Evolutionary conservation across 2,329 filamentous ascomycete genomes (phyloP), one percentile per base, ranked within the genome.

Genomic region (Penicillium sp.): DNA sequence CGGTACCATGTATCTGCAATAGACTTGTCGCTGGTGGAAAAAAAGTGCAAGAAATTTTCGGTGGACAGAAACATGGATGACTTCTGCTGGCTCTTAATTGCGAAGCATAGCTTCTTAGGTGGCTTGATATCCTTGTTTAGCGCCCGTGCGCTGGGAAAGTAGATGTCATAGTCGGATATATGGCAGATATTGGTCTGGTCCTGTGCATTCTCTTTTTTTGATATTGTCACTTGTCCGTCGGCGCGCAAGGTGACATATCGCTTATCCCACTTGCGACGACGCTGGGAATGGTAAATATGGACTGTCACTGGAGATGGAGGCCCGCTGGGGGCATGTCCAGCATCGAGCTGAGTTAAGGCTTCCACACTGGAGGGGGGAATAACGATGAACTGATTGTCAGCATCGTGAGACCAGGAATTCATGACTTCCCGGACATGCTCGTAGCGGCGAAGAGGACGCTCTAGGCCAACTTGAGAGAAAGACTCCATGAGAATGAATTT

Each of bases 41-140:
- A 96, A 74, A 93, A 96, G 69, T 97, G 93, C 3, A 96, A 89
- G 69, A 91, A 97, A 64, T 93, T 93, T 50, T 89, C 86, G 3
- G 87, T 89, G 52, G 88, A 87, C 52, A 91, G 77, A 67, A 97
- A 97, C 67, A 96, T 86, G 56, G 84, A 86, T 0, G 88, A 88
- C 73, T 93, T 96, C 69, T 96, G 88, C 76, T 96, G 92, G 65
- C 90, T 95, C 75, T 96, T 97, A 65, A 97, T 82, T 0, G 91
- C 92, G 67, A 89, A 93, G 75, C 90, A 96, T 63, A 86, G 82
- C 68, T 87, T 89, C 74, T 94, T 96, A 0, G 93, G 93, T 1
- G 92, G 88, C 66, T 88, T 92, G 51, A 97, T 81, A 61, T 85
- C 82, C 66, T 88, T 89, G 37, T 84, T 80, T 60, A 85, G 76